Base-by-base conservation (phyloP, 106 monocot genomes). In the Chionographis japonica region DNA sequence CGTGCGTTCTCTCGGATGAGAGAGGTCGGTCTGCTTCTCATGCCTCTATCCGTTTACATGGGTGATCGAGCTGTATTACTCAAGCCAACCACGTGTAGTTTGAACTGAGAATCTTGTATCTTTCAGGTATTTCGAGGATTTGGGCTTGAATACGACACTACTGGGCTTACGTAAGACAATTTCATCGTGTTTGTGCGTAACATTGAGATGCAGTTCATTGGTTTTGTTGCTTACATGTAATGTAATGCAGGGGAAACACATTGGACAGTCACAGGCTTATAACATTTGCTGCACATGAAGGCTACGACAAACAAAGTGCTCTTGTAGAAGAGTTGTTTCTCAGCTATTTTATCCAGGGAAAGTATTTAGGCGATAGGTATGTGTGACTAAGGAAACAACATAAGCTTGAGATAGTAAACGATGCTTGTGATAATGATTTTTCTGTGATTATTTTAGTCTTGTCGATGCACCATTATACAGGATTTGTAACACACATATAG, bases 241-340 rank as follows among this genome's bases (percentile, higher is more conserved):
- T 27, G 73, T 69, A 50, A 65, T 86, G 61, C 80, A 92, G 95
- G 63, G 95, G 91, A 54, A 92, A 73, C 71, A 81, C 95, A 17
- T 63, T 89, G 52, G 91, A 95, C 53, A 82, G 91, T 67, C 95
- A 95, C 76, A 88, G 95, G 73, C 91, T 91, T 17, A 88, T 91
- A 65, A 75, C 83, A 37, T 89, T 84, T 77, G 88, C 95, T 68
- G 86, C 77, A 43, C 38, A 66, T 58, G 91, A 92, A 82, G 91
- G 91, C 27, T 84, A 74, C 69, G 81, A 84, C 46, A 95, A 95
- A 60, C 95, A 92, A 80, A 79, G 82, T 71, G 76, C 77, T 63
- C 81, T 95, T 65, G 95, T 88, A 40, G 86, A 73, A 35, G 95
- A 91, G 78, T 74, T 95, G 72, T 86, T 89, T 37, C 42, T 72